These are phyloP conservation scores for Pythium phragmiticola DNA, from an alignment of 352 stramenopile genomes.

Conservation along the genomic window DNA sequence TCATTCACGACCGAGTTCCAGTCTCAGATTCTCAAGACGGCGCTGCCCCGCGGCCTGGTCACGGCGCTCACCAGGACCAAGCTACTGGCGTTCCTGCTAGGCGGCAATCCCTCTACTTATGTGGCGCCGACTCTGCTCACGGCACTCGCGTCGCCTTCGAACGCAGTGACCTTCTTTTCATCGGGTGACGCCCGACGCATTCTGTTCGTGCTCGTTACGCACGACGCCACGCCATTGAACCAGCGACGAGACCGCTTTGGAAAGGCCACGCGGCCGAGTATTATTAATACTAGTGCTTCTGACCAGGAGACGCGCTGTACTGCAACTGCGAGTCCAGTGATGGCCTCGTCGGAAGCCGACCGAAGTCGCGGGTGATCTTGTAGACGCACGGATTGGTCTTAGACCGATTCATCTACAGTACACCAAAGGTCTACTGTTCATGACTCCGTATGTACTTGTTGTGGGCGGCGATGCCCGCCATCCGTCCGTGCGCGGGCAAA, in stretches of 20 bases:
- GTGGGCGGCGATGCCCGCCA: too few species aligned
- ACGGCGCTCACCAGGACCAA: constrained; percentile 6
- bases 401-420: too few species aligned
- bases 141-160: constrained; percentile 10
- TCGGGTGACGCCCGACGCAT: constrained; percentile 12
- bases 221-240: constrained; percentile 20
- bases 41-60: background rate
- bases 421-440: too few species aligned
- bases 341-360: too few species aligned
- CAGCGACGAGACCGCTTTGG: constrained; percentile 22
- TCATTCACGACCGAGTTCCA: background rate
- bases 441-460: too few species aligned
- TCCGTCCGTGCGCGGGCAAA: too few species aligned
- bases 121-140: constrained; percentile 4
- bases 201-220: background rate
- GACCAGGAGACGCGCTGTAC: too few species aligned
- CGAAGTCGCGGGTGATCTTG: too few species aligned
- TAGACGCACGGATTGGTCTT: too few species aligned
- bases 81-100: constrained; percentile 23
- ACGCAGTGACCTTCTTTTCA: constrained; percentile 21
- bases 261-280: too few species aligned
- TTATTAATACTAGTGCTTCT: too few species aligned
- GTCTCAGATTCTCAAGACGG: constrained; percentile 10
- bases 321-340: too few species aligned
- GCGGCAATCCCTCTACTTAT: constrained; percentile 16